These are phyloP conservation scores for Tothia fuscella DNA, from an alignment of 2,329 filamentous ascomycete species.

Conservation along the genomic window DNA sequence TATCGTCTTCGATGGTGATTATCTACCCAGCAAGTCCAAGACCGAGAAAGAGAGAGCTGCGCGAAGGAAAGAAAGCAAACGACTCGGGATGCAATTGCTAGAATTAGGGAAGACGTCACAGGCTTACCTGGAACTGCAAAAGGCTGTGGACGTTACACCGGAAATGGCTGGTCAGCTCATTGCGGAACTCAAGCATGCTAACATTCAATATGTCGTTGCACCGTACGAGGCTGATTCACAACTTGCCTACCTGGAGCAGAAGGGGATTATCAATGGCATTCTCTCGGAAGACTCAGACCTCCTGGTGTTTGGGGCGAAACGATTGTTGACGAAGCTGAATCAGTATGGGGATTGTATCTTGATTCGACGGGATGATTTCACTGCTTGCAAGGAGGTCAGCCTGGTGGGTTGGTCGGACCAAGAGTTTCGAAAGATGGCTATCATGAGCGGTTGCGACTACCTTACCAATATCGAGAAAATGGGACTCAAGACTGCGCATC, in stretches of 20 bases:
- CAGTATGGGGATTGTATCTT: constrained; percentile 89
- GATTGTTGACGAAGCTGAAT: constrained; percentile 85
- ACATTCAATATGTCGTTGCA: constrained; percentile 80
- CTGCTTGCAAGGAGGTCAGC: constrained; percentile 75
- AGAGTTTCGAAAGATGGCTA: constrained; percentile 91
- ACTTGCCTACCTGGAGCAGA: constrained; percentile 80
- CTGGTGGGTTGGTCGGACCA: constrained; percentile 83
- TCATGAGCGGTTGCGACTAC: constrained; percentile 93
- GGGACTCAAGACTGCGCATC: constrained; percentile 87
- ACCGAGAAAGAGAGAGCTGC: constrained; percentile 72
- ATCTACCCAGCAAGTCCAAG: constrained; percentile 79
- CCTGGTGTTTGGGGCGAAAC: constrained; percentile 85
- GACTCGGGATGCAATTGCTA: constrained; percentile 64
- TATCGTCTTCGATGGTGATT: constrained; percentile 91
- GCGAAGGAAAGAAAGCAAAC: constrained; percentile 64
- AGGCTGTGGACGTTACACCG: constrained; percentile 89
- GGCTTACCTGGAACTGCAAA: constrained; percentile 80
- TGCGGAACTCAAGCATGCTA: constrained; percentile 72
- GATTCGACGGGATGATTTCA: constrained; percentile 80
- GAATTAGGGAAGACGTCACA: constrained; percentile 69
- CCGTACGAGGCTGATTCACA: constrained; percentile 98
- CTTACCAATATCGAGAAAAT: constrained; percentile 73
- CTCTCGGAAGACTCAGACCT: constrained; percentile 95
- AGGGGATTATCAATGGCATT: constrained; percentile 75
- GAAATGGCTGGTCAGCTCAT: constrained; percentile 90